These are phyloP conservation scores for Pleurotus sapidus DNA, from an alignment of 768 basidiomycete species.

Conservation along the genomic window DNA sequence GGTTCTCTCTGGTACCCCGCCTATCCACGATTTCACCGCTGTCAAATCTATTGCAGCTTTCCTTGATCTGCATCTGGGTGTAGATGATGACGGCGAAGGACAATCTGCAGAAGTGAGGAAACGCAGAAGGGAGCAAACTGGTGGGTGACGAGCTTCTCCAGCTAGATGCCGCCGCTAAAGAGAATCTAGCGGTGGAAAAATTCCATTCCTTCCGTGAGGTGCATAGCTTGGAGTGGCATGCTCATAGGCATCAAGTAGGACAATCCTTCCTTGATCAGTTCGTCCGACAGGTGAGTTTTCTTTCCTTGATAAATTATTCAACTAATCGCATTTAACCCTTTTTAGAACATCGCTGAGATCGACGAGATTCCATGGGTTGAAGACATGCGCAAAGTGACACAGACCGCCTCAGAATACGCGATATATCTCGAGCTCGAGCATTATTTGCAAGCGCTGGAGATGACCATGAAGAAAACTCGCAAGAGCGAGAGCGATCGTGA, in stretches of 20 bases:
- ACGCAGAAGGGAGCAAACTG: slow-evolving; percentile 80
- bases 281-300: slow-evolving; percentile 70
- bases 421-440: slow-evolving; percentile 96
- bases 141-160: slow-evolving; percentile 33
- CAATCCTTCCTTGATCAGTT: slow-evolving; percentile 80
- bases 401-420: slow-evolving; percentile 91
- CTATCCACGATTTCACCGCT: slow-evolving; percentile 86
- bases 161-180: slow-evolving; percentile 14
- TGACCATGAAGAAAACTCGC: slow-evolving; percentile 65
- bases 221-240: slow-evolving; percentile 90
- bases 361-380: slow-evolving; percentile 86
- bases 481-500: slow-evolving; percentile 84
- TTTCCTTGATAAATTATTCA: background rate
- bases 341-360: slow-evolving; percentile 91
- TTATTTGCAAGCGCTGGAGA: slow-evolving; percentile 86
- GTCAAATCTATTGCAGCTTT: slow-evolving; percentile 90
- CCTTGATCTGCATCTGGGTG: slow-evolving; percentile 85
- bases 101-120: slow-evolving; percentile 75
- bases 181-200: slow-evolving; percentile 68
- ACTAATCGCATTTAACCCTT: slow-evolving; percentile 10
- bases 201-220: slow-evolving; percentile 98
- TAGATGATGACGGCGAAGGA: slow-evolving; percentile 86
- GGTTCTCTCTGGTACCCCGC: slow-evolving; percentile 97
- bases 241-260: slow-evolving; percentile 77
- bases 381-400: slow-evolving; percentile 58